These are phyloP conservation scores for Royoungia palumana DNA, from an alignment of 768 basidiomycete species.

Conservation along the genomic window DNA sequence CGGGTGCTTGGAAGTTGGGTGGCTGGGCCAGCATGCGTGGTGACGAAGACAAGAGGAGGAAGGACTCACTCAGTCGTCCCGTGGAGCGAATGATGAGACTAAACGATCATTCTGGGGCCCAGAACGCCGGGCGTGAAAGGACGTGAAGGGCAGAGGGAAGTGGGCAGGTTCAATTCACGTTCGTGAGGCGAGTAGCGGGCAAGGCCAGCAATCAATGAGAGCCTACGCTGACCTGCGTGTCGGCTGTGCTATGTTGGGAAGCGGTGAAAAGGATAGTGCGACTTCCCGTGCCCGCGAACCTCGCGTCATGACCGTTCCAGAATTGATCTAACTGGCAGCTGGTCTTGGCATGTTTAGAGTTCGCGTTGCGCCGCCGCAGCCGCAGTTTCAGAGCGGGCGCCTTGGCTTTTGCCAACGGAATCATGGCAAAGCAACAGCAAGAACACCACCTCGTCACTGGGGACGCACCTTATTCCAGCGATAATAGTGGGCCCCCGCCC, in stretches of 20 bases:
- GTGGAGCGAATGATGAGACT: constrained; percentile 13
- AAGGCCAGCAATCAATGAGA: constrained; percentile 16
- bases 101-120: constrained; percentile 18
- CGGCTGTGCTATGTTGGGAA: constrained; percentile 5
- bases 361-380: not conserved
- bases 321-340: too few species aligned
- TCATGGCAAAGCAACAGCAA: constrained; percentile 10
- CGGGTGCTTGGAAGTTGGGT: not conserved
- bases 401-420: too few species aligned
- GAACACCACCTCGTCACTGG: not conserved
- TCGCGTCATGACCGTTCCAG: constrained; percentile 8
- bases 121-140: constrained; percentile 13
- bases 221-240: constrained; percentile 10
- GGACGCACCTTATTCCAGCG: not conserved
- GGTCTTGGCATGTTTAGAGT: too few species aligned
- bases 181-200: constrained; percentile 11
- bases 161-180: constrained; percentile 10
- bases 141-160: not conserved
- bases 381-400: not conserved
- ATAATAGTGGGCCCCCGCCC: constrained; percentile 13
- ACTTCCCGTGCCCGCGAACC: constrained; percentile 8
- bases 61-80: constrained; percentile 17
- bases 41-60: constrained; percentile 2
- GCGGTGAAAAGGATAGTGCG: constrained; percentile 4
- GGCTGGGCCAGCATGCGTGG: not conserved